These are phyloP conservation scores for Calonectria hongkongensis DNA, from an alignment of 2,329 filamentous ascomycete species.

Conservation along the genomic window DNA sequence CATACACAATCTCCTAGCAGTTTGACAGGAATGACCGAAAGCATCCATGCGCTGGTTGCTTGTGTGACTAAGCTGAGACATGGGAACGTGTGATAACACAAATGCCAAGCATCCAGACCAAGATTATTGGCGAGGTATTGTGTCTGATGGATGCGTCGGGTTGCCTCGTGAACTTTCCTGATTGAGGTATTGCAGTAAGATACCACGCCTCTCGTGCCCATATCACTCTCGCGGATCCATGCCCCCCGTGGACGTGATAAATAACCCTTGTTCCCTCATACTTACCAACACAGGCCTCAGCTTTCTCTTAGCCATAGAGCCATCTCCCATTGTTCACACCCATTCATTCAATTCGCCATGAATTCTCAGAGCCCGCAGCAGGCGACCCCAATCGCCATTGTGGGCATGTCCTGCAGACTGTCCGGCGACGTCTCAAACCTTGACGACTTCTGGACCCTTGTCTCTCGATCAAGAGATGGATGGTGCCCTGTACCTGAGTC, in stretches of 20 bases:
- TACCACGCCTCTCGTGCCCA: neutral
- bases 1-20: neutral
- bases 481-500: constrained; percentile 66
- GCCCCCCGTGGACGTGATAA: constrained; percentile 10
- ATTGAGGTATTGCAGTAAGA: neutral
- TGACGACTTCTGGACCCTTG: constrained; percentile 67
- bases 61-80: constrained; percentile 27
- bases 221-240: constrained; percentile 6
- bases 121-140: constrained; percentile 9
- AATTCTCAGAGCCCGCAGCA: constrained; percentile 3
- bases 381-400: constrained; percentile 64
- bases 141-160: constrained; percentile 21
- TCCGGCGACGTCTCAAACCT: constrained; percentile 65
- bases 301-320: neutral
- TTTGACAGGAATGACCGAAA: constrained; percentile 11
- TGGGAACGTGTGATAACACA: constrained; percentile 18
- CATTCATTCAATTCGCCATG: constrained; percentile 16
- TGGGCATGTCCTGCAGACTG: constrained; percentile 69
- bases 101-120: constrained; percentile 2
- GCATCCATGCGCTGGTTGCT: constrained; percentile 3
- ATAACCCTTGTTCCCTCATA: constrained; percentile 24
- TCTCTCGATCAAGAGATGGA: constrained; percentile 63
- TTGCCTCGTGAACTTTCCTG: constrained; percentile 27
- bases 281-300: constrained; percentile 5
- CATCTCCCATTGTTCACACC: neutral